Evolutionary conservation across 2,329 filamentous ascomycete species (phyloP), one percentile per base, ranked within the genome.

Genomic region (Periconia sp.): DNA sequence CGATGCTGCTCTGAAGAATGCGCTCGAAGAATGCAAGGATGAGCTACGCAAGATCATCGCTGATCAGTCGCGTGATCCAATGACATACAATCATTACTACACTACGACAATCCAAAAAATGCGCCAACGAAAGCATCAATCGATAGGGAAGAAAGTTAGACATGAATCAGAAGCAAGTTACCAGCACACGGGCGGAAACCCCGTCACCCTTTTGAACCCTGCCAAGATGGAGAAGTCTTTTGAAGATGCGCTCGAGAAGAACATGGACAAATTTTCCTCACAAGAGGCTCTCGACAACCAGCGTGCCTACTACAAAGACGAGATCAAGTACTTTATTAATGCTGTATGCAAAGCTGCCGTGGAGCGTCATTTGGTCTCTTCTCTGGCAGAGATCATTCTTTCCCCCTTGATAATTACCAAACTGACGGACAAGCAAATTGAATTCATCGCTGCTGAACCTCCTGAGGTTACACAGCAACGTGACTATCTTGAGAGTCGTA

Each of bases 61-160:
- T 11, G 79, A 81, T 66, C 79, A 73, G 55, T 64, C 67, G 10
- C 62, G 74, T 0, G 79, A 83, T 58, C 81, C 80, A 0, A 81
- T 83, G 35, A 85, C 81, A 0, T 85, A 85, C 56, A 82, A 84
- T 41, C 67, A 55, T 23, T 69, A 80, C 35, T 81, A 62, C 47
- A 62, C 64, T 0, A 55, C 47, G 1, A 66, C 45, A 0, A 45
- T 71, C 9, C 65, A 71, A 47, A 61, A 68, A 19, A 47, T 49
- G 33, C 60, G 57, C n/a, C 41, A 60, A 27, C 27, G 40, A 6
- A 73, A 71, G 48, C 54, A 59, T 19, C 56, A 58, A 30, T 40
- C 19, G 15, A 54, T 55, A 3, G 20, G 19, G 3, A 45, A 51
- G 17, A 20, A 20, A 3, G 49, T 35, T 2, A 17, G 1, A 10